Evolutionary conservation across 345 rosid genomes (phyloP).

Genomic region (Litchi chinensis): DNA sequence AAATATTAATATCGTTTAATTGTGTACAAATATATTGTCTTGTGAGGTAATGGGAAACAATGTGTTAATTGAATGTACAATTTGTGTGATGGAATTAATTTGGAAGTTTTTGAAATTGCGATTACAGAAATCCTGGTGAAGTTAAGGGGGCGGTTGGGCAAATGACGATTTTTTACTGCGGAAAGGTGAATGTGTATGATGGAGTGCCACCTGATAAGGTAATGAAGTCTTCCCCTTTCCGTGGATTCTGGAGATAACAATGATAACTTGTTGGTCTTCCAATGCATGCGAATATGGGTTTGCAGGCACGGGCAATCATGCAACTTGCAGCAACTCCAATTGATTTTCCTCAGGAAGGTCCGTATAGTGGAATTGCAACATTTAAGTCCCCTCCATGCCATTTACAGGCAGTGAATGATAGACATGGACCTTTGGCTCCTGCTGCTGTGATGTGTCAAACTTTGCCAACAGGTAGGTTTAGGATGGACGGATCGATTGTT

Average conservation of each 20-base stretch:
- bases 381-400: slow-evolving; percentile 41
- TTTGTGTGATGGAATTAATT: background rate
- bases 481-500: slow-evolving; percentile 17
- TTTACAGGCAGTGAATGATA: slow-evolving; percentile 38
- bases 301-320: slow-evolving; percentile 87
- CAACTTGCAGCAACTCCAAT: slow-evolving; percentile 73
- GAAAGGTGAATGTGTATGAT: slow-evolving; percentile 89
- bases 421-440: slow-evolving; percentile 36
- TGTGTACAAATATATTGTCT: too few species aligned
- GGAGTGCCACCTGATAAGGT: slow-evolving; percentile 88
- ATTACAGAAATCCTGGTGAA: slow-evolving; percentile 54
- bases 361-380: slow-evolving; percentile 37
- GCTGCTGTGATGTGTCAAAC: slow-evolving; percentile 42
- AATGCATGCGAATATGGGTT: slow-evolving; percentile 44
- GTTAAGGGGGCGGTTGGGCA: slow-evolving; percentile 51
- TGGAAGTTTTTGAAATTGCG: slow-evolving; percentile 23
- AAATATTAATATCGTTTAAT: background rate
- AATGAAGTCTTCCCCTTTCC: slow-evolving; percentile 39
- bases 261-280: slow-evolving; percentile 43
- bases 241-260: slow-evolving; percentile 40
- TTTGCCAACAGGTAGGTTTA: slow-evolving; percentile 58
- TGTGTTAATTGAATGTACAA: background rate
- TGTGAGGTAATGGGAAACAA: too few species aligned
- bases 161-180: slow-evolving; percentile 92
- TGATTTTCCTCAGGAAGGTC: slow-evolving; percentile 53